phyloP scores from a whole-genome alignment of 2,329 filamentous ascomycete species.

The Aureobasidium melanogenum region DNA sequence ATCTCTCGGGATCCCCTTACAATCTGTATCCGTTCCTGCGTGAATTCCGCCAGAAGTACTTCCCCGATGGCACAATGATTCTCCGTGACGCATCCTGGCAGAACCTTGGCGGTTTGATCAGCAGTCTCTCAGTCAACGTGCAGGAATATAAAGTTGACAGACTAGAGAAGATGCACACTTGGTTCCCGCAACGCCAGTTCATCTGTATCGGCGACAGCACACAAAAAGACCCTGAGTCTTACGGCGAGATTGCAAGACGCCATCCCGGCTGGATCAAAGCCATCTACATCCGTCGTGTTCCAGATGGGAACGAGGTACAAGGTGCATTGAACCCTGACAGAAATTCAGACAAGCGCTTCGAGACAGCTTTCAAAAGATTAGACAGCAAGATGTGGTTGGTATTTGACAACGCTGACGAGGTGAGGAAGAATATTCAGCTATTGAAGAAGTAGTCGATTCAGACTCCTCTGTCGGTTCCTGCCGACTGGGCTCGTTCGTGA shows the following conservation, averaged over 20 bases:
- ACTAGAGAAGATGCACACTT: constrained; percentile 66
- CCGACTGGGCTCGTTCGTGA: not conserved
- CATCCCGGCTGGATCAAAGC: constrained; percentile 69
- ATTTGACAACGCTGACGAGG: constrained; percentile 67
- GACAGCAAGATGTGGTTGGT: constrained; percentile 67
- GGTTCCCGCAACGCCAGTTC: constrained; percentile 71
- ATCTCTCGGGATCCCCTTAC: constrained; percentile 88
- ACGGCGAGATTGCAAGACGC: constrained; percentile 64
- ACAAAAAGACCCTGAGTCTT: constrained; percentile 83
- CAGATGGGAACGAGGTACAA: constrained; percentile 49
- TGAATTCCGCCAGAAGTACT: constrained; percentile 61
- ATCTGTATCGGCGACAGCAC: constrained; percentile 86
- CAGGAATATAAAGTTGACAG: constrained; percentile 78
- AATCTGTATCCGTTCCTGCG: constrained; percentile 85
- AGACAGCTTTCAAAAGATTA: constrained; percentile 70
- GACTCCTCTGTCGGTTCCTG: not conserved
- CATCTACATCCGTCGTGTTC: constrained; percentile 80
- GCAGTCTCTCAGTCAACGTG: constrained; percentile 69
- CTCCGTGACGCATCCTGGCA: constrained; percentile 81
- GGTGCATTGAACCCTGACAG: constrained; percentile 68
- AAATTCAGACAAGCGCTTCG: constrained; percentile 59
- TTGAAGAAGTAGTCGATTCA: not conserved
- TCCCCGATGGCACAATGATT: constrained; percentile 69
- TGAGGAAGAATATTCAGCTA: constrained; percentile 31
- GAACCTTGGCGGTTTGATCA: constrained; percentile 70